Evolutionary conservation across 305 asterid species (phyloP), one percentile per base, ranked within the genome.

Genomic region (Galium porrigens): DNA sequence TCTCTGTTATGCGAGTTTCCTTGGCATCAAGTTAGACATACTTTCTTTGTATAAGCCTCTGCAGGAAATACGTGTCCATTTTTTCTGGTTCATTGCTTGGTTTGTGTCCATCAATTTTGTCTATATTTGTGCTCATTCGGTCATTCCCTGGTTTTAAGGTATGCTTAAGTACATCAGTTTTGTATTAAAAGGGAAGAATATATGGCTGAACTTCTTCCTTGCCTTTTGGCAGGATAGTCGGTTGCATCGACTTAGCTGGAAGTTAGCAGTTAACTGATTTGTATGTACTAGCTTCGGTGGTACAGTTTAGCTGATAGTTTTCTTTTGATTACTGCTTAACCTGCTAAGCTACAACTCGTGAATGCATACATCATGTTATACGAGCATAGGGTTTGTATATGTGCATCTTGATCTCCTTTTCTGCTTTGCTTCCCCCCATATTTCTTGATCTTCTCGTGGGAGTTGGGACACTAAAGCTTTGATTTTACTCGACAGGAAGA

Each of bases 61-160:
- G 62, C 81, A 73, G 82, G 79, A 65, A 49, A 63, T 29, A 15
- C 33, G 37, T 42, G 56, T 63, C 3, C 11, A 27, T 64, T 49
- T 57, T 22, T 5, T 44, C 17, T 14, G 42, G 42, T 36, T 10
- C 42, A 36, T 6, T 7, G 10, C 41, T 36, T 36, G 42, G 11
- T 36, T 36, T 36, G 9, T 36, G 42, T 36, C 42, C 9, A 36
- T 32, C 49, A 36, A 54, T n/a, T 57, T 68, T 46, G 22, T 25
- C 25, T 29, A 2, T 27, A 27, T 1, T 1, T 27, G 30, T 27
- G 30, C 30, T 27, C 2, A 27, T 27, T 27, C 30, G 30, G 30
- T 42, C 51, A 30, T 64, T 20, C 17, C 12, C n/a, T 27, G 30
- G 36, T 22, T 29, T 7, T 56, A 46, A 58, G 32, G 25, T 0